Evolutionary conservation across 352 stramenopile genomes (phyloP).

Genomic region (Pythium angustatum): DNA sequence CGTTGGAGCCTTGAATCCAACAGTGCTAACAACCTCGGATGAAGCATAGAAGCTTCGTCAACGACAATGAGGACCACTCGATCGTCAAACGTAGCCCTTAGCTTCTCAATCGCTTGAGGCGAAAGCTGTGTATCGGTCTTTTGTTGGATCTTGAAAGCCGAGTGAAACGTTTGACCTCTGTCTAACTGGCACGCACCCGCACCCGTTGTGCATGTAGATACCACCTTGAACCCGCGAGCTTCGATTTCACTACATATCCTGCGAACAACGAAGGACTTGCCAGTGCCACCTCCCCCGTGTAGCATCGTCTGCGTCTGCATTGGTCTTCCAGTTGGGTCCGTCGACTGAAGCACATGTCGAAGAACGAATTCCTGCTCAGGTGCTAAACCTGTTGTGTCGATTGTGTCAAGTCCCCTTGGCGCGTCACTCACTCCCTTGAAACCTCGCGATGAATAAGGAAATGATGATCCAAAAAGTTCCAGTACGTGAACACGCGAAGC

Average conservation of each 20-base stretch:
- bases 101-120: background rate
- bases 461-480: too few relatives aligned
- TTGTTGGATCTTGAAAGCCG: background rate
- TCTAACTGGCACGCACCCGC: conserved; percentile 2
- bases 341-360: background rate
- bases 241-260: conserved; percentile 3
- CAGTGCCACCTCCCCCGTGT: conserved; percentile 7
- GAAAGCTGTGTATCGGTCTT: background rate
- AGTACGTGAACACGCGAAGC: too few relatives aligned
- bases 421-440: background rate
- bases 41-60: conserved; percentile 22
- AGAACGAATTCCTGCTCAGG: conserved; percentile 6
- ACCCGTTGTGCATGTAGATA: conserved; percentile 7
- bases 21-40: background rate
- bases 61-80: conserved; percentile 11
- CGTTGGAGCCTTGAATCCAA: conserved; percentile 3
- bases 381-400: background rate
- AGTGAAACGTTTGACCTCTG: conserved; percentile 7
- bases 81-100: conserved; percentile 3
- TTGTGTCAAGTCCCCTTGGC: background rate
- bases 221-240: background rate
- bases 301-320: conserved; percentile 12
- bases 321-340: background rate
- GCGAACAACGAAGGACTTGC: conserved; percentile 11
- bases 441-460: background rate